Percentiles rank a stretch among this genome's conserved stretches.
Evolutionary conservation across 2,329 filamentous ascomycete genomes (phyloP).

Genomic region (Hirsutella minnesotensis): DNA sequence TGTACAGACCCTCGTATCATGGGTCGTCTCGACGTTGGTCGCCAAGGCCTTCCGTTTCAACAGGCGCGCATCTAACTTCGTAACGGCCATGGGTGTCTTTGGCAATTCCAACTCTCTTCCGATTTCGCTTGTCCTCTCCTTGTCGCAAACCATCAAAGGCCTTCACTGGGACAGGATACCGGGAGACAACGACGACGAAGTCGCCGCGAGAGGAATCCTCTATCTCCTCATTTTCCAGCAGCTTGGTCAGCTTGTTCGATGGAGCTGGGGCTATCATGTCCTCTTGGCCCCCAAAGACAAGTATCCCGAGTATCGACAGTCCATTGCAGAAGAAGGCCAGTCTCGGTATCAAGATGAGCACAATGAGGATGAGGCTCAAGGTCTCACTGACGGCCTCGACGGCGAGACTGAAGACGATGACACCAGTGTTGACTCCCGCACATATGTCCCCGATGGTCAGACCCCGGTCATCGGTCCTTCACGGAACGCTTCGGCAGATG

Average conservation of each 20-base stretch:
- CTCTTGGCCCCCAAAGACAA: conserved; percentile 75
- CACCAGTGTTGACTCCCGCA: conserved; percentile 29
- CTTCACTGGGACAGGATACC: conserved; percentile 89
- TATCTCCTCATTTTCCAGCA: conserved; percentile 98
- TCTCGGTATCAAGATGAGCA: conserved; percentile 37
- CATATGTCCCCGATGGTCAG: conserved; percentile 42
- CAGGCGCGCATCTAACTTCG: conserved; percentile 82
- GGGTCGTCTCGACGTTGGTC: conserved; percentile 58
- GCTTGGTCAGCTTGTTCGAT: conserved; percentile 84
- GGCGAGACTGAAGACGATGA: conserved; percentile 25
- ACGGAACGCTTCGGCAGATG: conserved; percentile 34
- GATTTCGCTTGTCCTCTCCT: conserved; percentile 87
- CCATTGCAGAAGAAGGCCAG: conserved; percentile 44
- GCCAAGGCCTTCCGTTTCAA: conserved; percentile 69
- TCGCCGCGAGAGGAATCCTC: conserved; percentile 83
- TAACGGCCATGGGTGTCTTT: conserved; percentile 94
- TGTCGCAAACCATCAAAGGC: conserved; percentile 83
- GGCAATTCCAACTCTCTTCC: conserved; percentile 97
- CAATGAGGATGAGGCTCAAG: conserved; percentile 30
- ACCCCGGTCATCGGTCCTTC: conserved; percentile 42
- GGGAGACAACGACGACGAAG: conserved; percentile 89
- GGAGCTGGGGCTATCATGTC: conserved; percentile 97
- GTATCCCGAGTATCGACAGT: conserved; percentile 51
- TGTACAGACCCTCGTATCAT: conserved; percentile 80
- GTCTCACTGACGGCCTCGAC: conserved; percentile 27